Base-by-base conservation (phyloP, 768 basidiomycete genomes). In the Tremella mesenterica region DNA sequence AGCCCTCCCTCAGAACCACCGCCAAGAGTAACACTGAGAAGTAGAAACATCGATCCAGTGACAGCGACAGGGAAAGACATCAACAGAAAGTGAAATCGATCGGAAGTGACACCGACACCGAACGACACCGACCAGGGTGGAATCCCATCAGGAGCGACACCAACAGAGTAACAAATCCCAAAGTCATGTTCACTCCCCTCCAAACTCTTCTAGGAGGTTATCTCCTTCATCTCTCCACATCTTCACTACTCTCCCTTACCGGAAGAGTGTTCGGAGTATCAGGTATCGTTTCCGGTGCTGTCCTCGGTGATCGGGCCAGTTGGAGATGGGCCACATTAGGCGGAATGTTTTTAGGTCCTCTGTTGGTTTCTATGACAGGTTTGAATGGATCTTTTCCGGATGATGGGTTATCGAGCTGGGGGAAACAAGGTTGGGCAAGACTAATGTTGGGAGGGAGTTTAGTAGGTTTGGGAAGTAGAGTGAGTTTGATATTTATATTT, bases 391-490 rank as follows among this genome's bases (percentile, higher is more conserved):
- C 50, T 14, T 50, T 49, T 29, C 51, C 56, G 12, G 39, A 47
- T 46, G 39, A 56, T 50, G 63, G 51, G 5, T 3, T 52, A 21
- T 45, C 16, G 9, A 36, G 57, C 20, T 51, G 51, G 53, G 47
- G 12, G 1, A 28, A 51, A 30, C 26, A 59, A 8, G 44, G 52
- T 3, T 9, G 48, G 16, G 52, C 41, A 4, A 44, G 62, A 14
- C 28, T 69, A 20, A 53, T 50, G 0, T 5, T 58, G 2, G 72
- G 71, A 0, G 74, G 74, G 0, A 25, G 64, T 0, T 38, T 72
- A 6, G 72, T 75, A 1, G 74, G 74, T 1, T 45, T 70, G 0
- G 74, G 74, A 0, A 73, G 67, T 16, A 70, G 66, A 54, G 74
- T 75, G 57, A 64, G 74, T 57, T 7, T 27, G 6, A 30, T n/a